phyloP scores from a whole-genome alignment of 352 stramenopile genomes.

The Globisporangium spiculum region DNA sequence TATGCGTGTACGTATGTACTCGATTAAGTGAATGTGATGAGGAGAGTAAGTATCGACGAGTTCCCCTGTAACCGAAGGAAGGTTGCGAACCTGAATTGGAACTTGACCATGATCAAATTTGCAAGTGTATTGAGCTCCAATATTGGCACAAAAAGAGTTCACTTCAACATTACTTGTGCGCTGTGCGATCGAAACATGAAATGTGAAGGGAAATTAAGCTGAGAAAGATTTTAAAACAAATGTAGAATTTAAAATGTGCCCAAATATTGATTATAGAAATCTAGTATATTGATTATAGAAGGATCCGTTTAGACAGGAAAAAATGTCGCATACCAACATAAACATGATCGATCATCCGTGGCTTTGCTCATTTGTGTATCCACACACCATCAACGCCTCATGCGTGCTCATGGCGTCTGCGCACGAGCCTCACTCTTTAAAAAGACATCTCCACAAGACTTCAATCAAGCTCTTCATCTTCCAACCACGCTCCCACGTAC shows the following conservation, averaged over 20 bases:
- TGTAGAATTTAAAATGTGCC: no score
- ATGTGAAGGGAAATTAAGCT: no score
- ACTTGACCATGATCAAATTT: no score
- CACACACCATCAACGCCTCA: neutral
- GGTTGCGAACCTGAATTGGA: no score
- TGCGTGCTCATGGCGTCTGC: neutral
- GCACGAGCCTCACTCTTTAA: neutral
- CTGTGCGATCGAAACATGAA: no score
- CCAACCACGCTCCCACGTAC: neutral
- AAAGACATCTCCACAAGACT: neutral
- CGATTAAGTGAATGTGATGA: no score
- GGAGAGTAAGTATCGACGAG: no score
- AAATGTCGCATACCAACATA: neutral
- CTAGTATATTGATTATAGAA: neutral
- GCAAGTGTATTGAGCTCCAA: no score
- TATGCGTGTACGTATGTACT: no score
- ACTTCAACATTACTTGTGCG: neutral
- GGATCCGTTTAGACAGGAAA: neutral
- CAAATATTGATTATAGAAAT: neutral
- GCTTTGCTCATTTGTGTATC: slow-evolving; percentile 3
- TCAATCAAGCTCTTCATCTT: neutral
- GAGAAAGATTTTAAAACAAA: no score
- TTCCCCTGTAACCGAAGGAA: no score
- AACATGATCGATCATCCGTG: neutral
- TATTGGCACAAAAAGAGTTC: neutral